Percentiles rank a stretch among this genome's conserved stretches.
Conservation (phyloP, 2,329 filamentous ascomycete species). For the Atkinsonella hypoxylon region DNA sequence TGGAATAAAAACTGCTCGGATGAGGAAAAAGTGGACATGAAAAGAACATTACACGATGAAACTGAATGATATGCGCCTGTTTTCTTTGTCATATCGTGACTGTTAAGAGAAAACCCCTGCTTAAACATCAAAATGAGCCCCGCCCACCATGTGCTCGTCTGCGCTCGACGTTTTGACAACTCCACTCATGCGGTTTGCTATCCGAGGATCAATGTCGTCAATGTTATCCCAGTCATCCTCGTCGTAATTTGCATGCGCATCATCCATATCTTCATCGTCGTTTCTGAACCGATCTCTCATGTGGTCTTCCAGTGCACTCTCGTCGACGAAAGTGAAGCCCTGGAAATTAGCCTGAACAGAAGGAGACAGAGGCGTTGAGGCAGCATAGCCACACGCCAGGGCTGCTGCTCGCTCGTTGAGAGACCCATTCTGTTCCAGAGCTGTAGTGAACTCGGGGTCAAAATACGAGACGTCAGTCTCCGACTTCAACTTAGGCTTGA, state of each 20-base stretch:
- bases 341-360: slow-evolving; percentile 97
- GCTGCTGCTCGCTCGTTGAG: slow-evolving; percentile 85
- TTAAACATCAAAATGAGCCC: slow-evolving; percentile 51
- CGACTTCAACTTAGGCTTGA: slow-evolving; percentile 94
- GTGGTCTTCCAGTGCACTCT: slow-evolving; percentile 84
- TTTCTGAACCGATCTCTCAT: slow-evolving; percentile 43
- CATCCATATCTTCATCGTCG: slow-evolving; percentile 50
- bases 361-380: slow-evolving; percentile 84
- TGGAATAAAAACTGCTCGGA: not conserved
- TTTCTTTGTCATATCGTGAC: not conserved
- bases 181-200: slow-evolving; percentile 51
- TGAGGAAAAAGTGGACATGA: not conserved
- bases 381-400: slow-evolving; percentile 71
- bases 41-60: slow-evolving; percentile 1
- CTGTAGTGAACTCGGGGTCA: slow-evolving; percentile 95
- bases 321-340: slow-evolving; percentile 98
- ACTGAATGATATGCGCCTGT: not conserved
- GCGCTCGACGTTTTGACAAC: slow-evolving; percentile 44
- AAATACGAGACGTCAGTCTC: slow-evolving; percentile 97
- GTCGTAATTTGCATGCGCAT: slow-evolving; percentile 29
- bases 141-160: slow-evolving; percentile 53
- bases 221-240: slow-evolving; percentile 49
- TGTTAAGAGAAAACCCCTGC: not conserved
- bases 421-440: slow-evolving; percentile 73
- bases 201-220: slow-evolving; percentile 39